A percentile compares a stretch with the other conserved stretches of the same genome.
Conservation (phyloP, 306 rosid species). For the Prunus mira region DNA sequence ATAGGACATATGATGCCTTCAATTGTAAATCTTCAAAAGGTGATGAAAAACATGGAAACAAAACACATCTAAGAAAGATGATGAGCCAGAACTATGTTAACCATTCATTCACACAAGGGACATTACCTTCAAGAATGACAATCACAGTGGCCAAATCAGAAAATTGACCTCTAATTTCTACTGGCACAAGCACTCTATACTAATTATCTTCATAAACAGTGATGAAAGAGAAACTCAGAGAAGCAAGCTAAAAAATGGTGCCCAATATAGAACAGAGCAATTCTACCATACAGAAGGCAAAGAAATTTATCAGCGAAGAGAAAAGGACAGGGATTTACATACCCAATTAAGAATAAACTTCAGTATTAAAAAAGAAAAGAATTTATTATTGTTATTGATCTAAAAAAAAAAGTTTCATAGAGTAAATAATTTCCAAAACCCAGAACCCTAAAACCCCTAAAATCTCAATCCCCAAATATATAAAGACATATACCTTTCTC, state of each 20-base stretch:
- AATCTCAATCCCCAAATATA: neutral
- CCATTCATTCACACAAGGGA: neutral
- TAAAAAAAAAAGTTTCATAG: neutral
- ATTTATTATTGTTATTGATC: neutral
- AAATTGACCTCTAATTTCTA: neutral
- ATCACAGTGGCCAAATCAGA: neutral
- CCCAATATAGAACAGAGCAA: neutral
- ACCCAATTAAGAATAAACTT: neutral
- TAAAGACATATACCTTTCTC: constrained; percentile 39
- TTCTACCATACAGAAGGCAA: neutral
- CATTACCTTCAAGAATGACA: neutral
- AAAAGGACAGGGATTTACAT: neutral
- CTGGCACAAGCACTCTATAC: neutral
- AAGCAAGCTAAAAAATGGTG: neutral
- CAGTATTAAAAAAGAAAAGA: neutral
- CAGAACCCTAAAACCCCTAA: neutral
- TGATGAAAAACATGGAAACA: neutral
- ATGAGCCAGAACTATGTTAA: neutral
- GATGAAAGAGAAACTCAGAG: neutral
- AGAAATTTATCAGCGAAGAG: neutral
- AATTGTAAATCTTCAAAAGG: neutral
- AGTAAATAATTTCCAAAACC: neutral
- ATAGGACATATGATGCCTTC: neutral
- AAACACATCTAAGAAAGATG: neutral
- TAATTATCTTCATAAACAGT: neutral